These are phyloP conservation scores for Coniella lustricola DNA, from an alignment of 2,329 filamentous ascomycete genomes.

Conservation along the genomic window DNA sequence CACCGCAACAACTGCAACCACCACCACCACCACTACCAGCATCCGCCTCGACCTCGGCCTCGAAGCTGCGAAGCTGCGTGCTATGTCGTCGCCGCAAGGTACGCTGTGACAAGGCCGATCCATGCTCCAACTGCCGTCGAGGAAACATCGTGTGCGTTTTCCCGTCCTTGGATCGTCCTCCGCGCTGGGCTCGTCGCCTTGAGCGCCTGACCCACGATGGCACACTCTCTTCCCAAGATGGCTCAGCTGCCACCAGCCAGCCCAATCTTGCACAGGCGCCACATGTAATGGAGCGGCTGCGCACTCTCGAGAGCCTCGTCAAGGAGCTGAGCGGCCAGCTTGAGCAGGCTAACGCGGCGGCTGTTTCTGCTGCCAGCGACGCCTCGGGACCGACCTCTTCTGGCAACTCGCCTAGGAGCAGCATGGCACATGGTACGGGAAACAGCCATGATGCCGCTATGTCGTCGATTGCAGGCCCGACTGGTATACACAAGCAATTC, in stretches of 20 bases:
- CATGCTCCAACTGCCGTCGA: constrained; percentile 50
- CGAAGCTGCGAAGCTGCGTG: constrained; percentile 40
- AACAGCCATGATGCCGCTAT: constrained; percentile 9
- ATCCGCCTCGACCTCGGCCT: constrained; percentile 6
- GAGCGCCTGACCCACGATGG: constrained; percentile 30
- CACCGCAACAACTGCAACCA: neutral
- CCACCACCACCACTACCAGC: neutral
- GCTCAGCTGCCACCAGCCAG: constrained; percentile 26
- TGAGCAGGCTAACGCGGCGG: constrained; percentile 32
- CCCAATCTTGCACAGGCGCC: constrained; percentile 22
- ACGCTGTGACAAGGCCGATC: constrained; percentile 48
- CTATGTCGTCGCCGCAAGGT: constrained; percentile 49
- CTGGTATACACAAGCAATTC: constrained; percentile 33
- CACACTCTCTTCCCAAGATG: neutral
- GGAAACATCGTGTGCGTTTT: constrained; percentile 46
- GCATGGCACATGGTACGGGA: constrained; percentile 20
- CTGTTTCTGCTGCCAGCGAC: constrained; percentile 20
- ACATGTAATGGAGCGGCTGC: constrained; percentile 42
- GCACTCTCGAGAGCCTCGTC: constrained; percentile 43
- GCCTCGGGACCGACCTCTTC: constrained; percentile 20
- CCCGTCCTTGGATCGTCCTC: constrained; percentile 41
- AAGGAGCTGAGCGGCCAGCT: constrained; percentile 42
- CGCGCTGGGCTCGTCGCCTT: constrained; percentile 47
- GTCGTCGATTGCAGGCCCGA: constrained; percentile 3
- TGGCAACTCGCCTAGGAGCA: constrained; percentile 25